Percentiles rank a stretch among this genome's conserved stretches.
Evolutionary conservation across 306 rosid genomes (phyloP).

Genomic region (Hippophae gyantsensis): DNA sequence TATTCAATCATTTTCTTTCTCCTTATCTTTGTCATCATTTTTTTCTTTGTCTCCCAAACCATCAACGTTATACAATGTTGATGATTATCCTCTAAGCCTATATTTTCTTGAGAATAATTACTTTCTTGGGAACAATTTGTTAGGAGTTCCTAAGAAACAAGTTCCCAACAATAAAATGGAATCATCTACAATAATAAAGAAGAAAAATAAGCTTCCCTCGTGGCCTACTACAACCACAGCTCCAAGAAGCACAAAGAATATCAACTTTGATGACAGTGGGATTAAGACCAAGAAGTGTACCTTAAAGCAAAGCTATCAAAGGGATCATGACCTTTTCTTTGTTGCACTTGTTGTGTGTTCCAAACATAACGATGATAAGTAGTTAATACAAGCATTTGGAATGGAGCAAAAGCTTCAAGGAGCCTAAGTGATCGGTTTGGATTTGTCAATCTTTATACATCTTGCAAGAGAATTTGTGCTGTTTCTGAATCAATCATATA

Average conservation of each 20-base stretch:
- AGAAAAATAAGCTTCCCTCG: conserved; percentile 31
- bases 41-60: conserved; percentile 41
- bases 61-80: neutral
- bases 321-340: conserved; percentile 56
- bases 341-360: conserved; percentile 84
- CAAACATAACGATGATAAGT: conserved; percentile 28
- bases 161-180: conserved; percentile 24
- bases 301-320: conserved; percentile 14
- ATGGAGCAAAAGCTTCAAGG: conserved; percentile 51
- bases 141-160: conserved; percentile 85
- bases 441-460: conserved; percentile 38
- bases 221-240: conserved; percentile 43
- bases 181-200: conserved; percentile 22
- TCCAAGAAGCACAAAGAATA: conserved; percentile 26
- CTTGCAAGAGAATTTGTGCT: conserved; percentile 69
- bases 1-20: too few species aligned
- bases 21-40: too few species aligned
- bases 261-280: conserved; percentile 24
- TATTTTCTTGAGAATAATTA: too few species aligned
- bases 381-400: conserved; percentile 22
- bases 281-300: conserved; percentile 13
- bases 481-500: conserved; percentile 61
- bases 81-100: conserved; percentile 25
- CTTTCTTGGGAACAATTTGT: conserved; percentile 92
- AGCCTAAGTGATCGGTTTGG: conserved; percentile 71